These are phyloP conservation scores for Hysterium pulicare DNA, from an alignment of 2,329 filamentous ascomycete species.

Conservation along the genomic window DNA sequence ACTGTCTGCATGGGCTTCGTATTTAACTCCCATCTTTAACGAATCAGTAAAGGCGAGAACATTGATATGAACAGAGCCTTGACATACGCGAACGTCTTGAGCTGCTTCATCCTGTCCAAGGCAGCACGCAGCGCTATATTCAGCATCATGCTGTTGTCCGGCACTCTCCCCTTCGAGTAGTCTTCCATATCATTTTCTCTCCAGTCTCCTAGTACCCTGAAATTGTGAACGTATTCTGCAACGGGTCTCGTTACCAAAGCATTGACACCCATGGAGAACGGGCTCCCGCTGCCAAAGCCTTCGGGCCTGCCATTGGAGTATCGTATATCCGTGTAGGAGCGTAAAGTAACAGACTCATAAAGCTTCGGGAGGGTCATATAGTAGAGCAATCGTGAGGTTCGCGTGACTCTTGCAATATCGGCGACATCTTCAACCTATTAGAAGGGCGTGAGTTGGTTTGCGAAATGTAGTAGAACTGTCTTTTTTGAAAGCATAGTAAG, in stretches of 20 bases:
- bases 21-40: conserved; percentile 56
- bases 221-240: conserved; percentile 50
- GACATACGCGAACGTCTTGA: conserved; percentile 51
- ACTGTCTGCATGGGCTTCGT: conserved; percentile 58
- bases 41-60: conserved; percentile 13
- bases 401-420: conserved; percentile 58
- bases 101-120: conserved; percentile 55
- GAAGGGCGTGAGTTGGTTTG: background rate
- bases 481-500: no score
- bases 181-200: conserved; percentile 56
- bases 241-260: conserved; percentile 57
- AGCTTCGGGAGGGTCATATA: conserved; percentile 63
- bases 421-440: conserved; percentile 54
- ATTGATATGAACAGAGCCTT: background rate
- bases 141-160: conserved; percentile 63
- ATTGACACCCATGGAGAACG: conserved; percentile 62
- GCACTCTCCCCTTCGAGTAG: conserved; percentile 56
- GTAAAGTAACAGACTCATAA: conserved; percentile 55
- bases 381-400: conserved; percentile 59
- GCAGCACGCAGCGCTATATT: conserved; percentile 59
- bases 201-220: conserved; percentile 56
- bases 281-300: conserved; percentile 60
- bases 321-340: conserved; percentile 57
- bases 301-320: conserved; percentile 57
- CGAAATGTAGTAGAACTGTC: background rate